phyloP scores from a whole-genome alignment of 2,329 filamentous ascomycete genomes.

The Sporothrix humicola region DNA sequence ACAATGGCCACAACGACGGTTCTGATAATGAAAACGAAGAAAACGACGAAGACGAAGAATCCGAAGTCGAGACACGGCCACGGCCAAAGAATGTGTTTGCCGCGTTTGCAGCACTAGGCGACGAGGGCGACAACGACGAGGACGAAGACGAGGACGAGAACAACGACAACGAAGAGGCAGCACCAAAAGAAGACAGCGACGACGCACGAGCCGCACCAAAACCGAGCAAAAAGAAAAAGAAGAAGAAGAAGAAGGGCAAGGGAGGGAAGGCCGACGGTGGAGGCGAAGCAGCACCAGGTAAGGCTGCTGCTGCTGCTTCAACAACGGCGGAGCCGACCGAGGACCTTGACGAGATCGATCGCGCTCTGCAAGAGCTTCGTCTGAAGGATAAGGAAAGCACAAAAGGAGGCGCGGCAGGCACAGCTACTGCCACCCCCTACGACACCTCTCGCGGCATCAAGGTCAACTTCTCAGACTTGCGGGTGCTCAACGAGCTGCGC shows the following conservation, averaged over 20 bases:
- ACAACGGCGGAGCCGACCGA: background rate
- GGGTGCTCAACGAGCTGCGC: conserved; percentile 89
- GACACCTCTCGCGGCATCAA: background rate
- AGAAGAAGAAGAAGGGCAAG: conserved; percentile 34
- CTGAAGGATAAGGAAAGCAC: conserved; percentile 39
- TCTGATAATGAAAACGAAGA: conserved; percentile 44
- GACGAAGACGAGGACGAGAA: conserved; percentile 40
- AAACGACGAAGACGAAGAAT: conserved; percentile 16
- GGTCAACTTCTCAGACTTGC: conserved; percentile 61
- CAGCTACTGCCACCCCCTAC: conserved; percentile 33
- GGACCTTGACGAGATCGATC: conserved; percentile 61
- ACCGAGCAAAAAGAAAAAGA: conserved; percentile 45
- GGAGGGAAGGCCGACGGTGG: conserved; percentile 34
- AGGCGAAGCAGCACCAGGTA: conserved; percentile 10
- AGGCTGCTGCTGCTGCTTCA: background rate
- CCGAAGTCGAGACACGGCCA: conserved; percentile 10
- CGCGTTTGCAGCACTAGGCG: conserved; percentile 57
- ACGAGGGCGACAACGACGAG: conserved; percentile 50
- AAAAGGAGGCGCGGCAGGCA: background rate
- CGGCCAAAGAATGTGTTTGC: conserved; percentile 49
- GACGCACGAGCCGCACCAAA: conserved; percentile 40
- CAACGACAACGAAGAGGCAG: conserved; percentile 41
- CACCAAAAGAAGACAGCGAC: conserved; percentile 42
- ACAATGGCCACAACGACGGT: conserved; percentile 41
- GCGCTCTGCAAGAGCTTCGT: conserved; percentile 57